A percentile compares a stretch with the other conserved stretches of the same genome.
Evolutionary conservation across 2,329 filamentous ascomycete genomes (phyloP).

Genomic region (Ophiostoma ips): DNA sequence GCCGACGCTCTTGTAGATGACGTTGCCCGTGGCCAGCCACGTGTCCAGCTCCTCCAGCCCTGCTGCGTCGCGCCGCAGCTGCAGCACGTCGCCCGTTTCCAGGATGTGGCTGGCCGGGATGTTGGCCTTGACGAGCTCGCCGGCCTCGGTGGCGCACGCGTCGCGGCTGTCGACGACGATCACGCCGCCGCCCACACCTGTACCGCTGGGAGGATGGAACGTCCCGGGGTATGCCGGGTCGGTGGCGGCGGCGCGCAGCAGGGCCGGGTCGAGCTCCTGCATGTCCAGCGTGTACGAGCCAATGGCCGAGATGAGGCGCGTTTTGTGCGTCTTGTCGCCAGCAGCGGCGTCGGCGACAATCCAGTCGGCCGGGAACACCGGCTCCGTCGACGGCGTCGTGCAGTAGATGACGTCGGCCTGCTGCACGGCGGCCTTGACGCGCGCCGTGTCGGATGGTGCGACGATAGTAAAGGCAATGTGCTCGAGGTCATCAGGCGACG

Average conservation of each 20-base stretch:
- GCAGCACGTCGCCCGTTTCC: constrained; percentile 44
- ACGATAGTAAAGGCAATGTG: constrained; percentile 22
- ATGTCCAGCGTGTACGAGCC: constrained; percentile 47
- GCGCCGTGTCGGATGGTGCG: constrained; percentile 4
- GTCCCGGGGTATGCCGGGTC: background rate
- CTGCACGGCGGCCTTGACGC: constrained; percentile 41
- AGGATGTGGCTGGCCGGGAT: constrained; percentile 43
- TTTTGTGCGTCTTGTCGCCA: constrained; percentile 17
- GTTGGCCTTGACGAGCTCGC: constrained; percentile 51
- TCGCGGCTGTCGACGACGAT: constrained; percentile 42
- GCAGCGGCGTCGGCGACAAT: constrained; percentile 29
- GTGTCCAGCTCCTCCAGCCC: constrained; percentile 6
- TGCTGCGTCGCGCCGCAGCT: constrained; percentile 25
- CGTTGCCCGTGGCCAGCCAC: constrained; percentile 49
- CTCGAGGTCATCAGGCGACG: constrained; percentile 22
- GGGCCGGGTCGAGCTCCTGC: constrained; percentile 51
- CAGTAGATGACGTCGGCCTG: constrained; percentile 49
- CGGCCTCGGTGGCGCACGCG: constrained; percentile 48
- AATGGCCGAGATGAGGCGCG: constrained; percentile 35
- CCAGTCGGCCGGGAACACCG: constrained; percentile 42
- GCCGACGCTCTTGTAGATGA: constrained; percentile 58
- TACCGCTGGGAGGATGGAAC: background rate
- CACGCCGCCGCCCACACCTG: constrained; percentile 15
- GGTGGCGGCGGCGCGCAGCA: constrained; percentile 25
- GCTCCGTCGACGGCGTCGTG: constrained; percentile 42